phyloP scores from a whole-genome alignment of 1,284 basidiomycete species.

The Ceratobasidium papillatum region DNA sequence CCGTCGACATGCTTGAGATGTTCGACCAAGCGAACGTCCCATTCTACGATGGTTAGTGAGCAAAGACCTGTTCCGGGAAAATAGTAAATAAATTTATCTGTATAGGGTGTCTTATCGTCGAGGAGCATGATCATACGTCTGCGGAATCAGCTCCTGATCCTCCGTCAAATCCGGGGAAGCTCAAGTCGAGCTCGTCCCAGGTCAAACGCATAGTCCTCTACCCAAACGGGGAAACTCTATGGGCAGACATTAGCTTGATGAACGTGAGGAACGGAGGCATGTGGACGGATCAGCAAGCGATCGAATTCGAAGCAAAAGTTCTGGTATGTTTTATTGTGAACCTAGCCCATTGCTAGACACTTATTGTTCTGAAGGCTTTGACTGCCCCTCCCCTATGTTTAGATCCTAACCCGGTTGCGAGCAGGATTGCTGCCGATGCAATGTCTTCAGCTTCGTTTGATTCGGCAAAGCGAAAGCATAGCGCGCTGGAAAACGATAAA shows the following conservation, averaged over 20 bases:
- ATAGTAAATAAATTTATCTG: conserved; percentile 7
- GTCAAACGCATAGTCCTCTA: conserved; percentile 74
- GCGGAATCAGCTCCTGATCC: conserved; percentile 28
- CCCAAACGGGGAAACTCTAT: conserved; percentile 75
- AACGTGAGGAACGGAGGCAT: conserved; percentile 64
- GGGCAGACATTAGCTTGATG: conserved; percentile 75
- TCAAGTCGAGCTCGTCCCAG: conserved; percentile 60
- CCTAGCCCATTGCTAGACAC: background rate
- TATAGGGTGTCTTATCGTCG: conserved; percentile 80
- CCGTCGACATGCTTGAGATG: conserved; percentile 78
- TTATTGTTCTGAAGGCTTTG: conserved; percentile 60
- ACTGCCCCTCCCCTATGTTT: conserved; percentile 77
- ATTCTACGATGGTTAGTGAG: conserved; percentile 74
- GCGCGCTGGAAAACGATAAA: conserved; percentile 64
- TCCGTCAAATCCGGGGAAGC: conserved; percentile 51
- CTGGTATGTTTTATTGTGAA: conserved; percentile 60
- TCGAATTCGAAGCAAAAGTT: conserved; percentile 74
- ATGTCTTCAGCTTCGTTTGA: conserved; percentile 63
- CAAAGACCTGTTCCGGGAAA: background rate
- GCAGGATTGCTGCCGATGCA: conserved; percentile 74
- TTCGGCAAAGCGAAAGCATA: conserved; percentile 81
- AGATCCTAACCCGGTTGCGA: conserved; percentile 75
- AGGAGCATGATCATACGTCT: conserved; percentile 68
- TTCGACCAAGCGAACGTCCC: conserved; percentile 73
- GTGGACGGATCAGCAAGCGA: conserved; percentile 73